Percentiles rank a stretch among this genome's conserved stretches.
phyloP scores from a whole-genome alignment of 768 basidiomycete species.

The Calocybe gangraenosa region DNA sequence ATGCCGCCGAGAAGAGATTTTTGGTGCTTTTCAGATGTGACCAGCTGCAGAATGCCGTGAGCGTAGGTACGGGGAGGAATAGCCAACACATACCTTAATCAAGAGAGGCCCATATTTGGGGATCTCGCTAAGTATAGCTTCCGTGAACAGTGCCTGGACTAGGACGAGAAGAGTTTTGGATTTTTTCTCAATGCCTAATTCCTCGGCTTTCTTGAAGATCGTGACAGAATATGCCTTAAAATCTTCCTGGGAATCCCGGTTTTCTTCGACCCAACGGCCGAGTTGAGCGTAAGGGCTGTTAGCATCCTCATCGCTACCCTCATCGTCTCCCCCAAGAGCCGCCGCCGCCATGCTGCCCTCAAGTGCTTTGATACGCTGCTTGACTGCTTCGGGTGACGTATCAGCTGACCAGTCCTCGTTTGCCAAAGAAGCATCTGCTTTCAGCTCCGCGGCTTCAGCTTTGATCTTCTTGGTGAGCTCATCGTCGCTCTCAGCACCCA shows the following conservation, averaged over 20 bases:
- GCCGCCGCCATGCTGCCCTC: conserved; percentile 53
- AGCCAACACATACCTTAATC: conserved; percentile 51
- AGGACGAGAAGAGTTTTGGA: conserved; percentile 85
- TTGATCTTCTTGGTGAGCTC: conserved; percentile 89
- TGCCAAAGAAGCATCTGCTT: conserved; percentile 51
- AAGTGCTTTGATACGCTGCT: conserved; percentile 71
- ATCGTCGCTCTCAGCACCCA: conserved; percentile 79
- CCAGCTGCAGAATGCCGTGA: conserved; percentile 48
- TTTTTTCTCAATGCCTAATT: conserved; percentile 90
- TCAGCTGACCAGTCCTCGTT: conserved; percentile 91
- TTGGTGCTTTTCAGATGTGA: conserved; percentile 91
- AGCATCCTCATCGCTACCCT: conserved; percentile 82
- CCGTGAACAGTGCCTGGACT: conserved; percentile 80
- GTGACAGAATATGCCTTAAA: conserved; percentile 54
- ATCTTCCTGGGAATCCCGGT: conserved; percentile 43
- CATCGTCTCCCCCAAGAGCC: conserved; percentile 64
- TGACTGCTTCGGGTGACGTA: conserved; percentile 85
- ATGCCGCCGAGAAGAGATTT: conserved; percentile 92
- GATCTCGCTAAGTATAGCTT: conserved; percentile 63
- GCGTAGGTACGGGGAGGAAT: conserved; percentile 5
- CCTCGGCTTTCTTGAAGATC: conserved; percentile 86
- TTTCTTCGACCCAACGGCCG: conserved; percentile 82
- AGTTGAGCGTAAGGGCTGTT: conserved; percentile 86
- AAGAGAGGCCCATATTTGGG: conserved; percentile 64
- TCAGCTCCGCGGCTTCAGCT: conserved; percentile 79